phyloP scores from a whole-genome alignment of 495 filamentous ascomycete species.

The Podospora conica region DNA sequence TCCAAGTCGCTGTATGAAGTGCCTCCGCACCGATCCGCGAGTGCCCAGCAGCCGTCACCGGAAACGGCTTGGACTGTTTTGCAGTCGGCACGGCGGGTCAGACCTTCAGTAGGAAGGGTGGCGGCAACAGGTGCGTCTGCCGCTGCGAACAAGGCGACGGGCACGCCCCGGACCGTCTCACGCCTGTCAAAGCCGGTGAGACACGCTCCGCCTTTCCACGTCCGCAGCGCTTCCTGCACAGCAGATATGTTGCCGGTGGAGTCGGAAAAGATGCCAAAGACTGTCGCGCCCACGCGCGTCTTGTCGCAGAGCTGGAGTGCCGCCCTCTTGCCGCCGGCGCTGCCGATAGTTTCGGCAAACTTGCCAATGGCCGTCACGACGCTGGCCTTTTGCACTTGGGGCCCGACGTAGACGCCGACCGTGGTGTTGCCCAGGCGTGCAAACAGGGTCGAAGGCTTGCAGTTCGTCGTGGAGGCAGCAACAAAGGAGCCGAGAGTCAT shows the following conservation, averaged over 20 bases:
- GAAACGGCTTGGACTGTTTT: neutral
- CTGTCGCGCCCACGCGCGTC: neutral
- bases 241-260: neutral
- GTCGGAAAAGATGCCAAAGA: neutral
- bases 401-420: neutral
- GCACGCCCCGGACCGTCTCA: neutral
- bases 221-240: neutral
- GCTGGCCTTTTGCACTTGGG: neutral
- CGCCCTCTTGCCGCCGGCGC: neutral
- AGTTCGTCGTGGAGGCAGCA: too few relatives aligned
- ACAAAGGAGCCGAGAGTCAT: too few relatives aligned
- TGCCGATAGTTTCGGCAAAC: neutral
- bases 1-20: neutral
- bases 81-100: neutral
- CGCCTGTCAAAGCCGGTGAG: neutral
- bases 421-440: too few relatives aligned
- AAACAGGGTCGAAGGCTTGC: too few relatives aligned
- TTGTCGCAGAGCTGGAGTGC: neutral
- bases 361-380: neutral
- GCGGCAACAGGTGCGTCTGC: neutral
- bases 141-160: neutral
- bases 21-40: neutral
- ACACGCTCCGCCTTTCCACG: neutral
- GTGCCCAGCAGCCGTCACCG: neutral
- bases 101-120: neutral